Base-by-base conservation (phyloP, 768 basidiomycete genomes). In the Rhizopogon salebrosus region DNA sequence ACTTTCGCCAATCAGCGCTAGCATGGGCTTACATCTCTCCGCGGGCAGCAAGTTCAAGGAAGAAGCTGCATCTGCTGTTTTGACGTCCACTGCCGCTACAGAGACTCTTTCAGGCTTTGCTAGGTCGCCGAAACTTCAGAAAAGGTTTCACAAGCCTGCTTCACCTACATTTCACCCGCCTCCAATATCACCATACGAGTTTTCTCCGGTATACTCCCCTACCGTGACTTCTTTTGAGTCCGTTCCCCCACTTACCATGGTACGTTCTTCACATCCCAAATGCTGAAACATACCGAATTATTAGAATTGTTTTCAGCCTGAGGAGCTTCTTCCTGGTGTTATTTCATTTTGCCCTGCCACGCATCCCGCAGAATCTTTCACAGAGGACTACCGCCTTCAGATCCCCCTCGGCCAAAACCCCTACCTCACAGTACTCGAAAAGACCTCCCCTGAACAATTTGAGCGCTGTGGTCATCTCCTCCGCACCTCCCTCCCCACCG, bases 1-100 rank as follows among this genome's bases (percentile, higher is more conserved):
- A 13, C 48, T 38, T 20, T 67, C 63, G 2, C 59, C 59, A 0
- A 41, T 56, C 20, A 23, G 41, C 18, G 1, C 45, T 2, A 54
- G 31, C 60, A 10, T 34, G 11, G 31, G 31, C 31, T 55, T 57
- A 37, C 63, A 57, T 9, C 54, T 57, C 22, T 54, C 59, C 26
- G 60, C 66, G 9, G 66, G 64, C 13, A 67, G 66, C 53, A 61
- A 63, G 18, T 68, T 67, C 49, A 59, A 51, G 18, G 66, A 67
- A 16, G 62, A 60, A 0, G 27, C 55, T 5, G 45, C 60, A 23
- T 67, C 66, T 4, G 66, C 53, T 0, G 48, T 68, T 41, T 48
- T 62, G 31, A 64, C 54, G 6, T 67, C 65, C 10, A 66, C 67
- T 35, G 51, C 57, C 13, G 31, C 31, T 34, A 34, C 31, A 34